Conservation (phyloP, 1,284 basidiomycete genomes). For the Heterobasidion occidentale region DNA sequence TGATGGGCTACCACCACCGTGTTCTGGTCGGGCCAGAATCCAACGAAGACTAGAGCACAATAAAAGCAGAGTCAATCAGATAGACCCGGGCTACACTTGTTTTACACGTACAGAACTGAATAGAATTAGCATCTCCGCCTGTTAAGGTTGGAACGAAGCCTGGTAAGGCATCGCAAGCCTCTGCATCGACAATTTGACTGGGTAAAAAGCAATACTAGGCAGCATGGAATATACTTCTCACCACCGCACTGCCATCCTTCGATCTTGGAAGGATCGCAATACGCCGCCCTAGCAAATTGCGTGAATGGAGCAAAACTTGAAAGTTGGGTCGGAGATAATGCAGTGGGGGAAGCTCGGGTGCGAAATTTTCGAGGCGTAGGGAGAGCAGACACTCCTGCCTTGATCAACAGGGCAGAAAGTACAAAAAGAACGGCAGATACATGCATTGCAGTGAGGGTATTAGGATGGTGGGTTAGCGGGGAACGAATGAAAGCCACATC, state of each 20-base stretch:
- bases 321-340: slow-evolving; percentile 27
- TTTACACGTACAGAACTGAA: slow-evolving; percentile 26
- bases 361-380: neutral
- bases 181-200: slow-evolving; percentile 10
- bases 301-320: slow-evolving; percentile 33
- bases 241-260: slow-evolving; percentile 38
- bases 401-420: neutral
- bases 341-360: slow-evolving; percentile 15
- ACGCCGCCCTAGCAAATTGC: slow-evolving; percentile 45
- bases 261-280: slow-evolving; percentile 33
- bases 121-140: slow-evolving; percentile 27
- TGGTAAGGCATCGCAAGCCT: slow-evolving; percentile 27
- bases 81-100: neutral
- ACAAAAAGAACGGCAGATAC: neutral
- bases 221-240: slow-evolving; percentile 13
- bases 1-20: slow-evolving; percentile 14
- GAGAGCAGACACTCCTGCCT: neutral
- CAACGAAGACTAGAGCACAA: slow-evolving; percentile 24
- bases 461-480: no score
- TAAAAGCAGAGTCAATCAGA: slow-evolving; percentile 8
- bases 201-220: neutral
- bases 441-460: neutral
- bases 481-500: no score
- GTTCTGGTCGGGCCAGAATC: slow-evolving; percentile 19
- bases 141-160: slow-evolving; percentile 27